These are phyloP conservation scores for Ascochyta koolunga DNA, from an alignment of 2,329 filamentous ascomycete species.

Conservation along the genomic window DNA sequence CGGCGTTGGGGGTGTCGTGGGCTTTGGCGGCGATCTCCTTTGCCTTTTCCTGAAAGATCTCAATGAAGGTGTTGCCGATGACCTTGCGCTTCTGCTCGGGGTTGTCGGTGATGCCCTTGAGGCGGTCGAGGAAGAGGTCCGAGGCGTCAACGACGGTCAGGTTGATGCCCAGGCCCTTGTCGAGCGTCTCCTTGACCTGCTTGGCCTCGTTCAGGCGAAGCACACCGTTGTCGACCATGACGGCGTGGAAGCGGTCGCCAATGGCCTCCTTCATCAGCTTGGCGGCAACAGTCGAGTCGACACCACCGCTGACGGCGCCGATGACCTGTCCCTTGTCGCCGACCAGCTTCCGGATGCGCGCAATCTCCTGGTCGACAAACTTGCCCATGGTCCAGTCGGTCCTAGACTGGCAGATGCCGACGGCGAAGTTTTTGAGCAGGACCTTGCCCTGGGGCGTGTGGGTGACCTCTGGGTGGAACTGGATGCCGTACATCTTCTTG, in stretches of 20 bases:
- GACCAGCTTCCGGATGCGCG: slow-evolving; percentile 79
- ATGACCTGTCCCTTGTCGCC: slow-evolving; percentile 83
- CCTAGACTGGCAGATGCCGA: slow-evolving; percentile 78
- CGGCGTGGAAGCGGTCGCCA: slow-evolving; percentile 80
- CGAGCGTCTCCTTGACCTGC: slow-evolving; percentile 79
- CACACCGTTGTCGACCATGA: slow-evolving; percentile 84
- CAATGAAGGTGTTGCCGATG: slow-evolving; percentile 81
- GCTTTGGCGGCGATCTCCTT: slow-evolving; percentile 74
- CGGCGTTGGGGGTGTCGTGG: slow-evolving; percentile 68
- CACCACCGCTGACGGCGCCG: slow-evolving; percentile 79
- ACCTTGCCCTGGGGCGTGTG: slow-evolving; percentile 73
- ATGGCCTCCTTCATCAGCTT: slow-evolving; percentile 88
- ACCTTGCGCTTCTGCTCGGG: slow-evolving; percentile 92
- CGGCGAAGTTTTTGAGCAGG: slow-evolving; percentile 80
- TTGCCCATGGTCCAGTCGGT: slow-evolving; percentile 85
- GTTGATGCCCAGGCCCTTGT: slow-evolving; percentile 83
- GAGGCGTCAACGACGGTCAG: slow-evolving; percentile 83
- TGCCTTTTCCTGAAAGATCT: slow-evolving; percentile 82
- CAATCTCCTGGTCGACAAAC: slow-evolving; percentile 82
- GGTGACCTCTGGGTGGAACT: slow-evolving; percentile 88
- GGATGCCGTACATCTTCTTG: slow-evolving; percentile 78
- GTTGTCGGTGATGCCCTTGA: slow-evolving; percentile 74
- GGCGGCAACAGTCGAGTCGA: slow-evolving; percentile 87
- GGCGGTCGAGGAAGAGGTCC: slow-evolving; percentile 75
- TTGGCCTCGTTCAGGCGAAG: slow-evolving; percentile 86